Evolutionary conservation across 2,329 filamentous ascomycete species (phyloP).

Genomic region (Claviceps capensis): DNA sequence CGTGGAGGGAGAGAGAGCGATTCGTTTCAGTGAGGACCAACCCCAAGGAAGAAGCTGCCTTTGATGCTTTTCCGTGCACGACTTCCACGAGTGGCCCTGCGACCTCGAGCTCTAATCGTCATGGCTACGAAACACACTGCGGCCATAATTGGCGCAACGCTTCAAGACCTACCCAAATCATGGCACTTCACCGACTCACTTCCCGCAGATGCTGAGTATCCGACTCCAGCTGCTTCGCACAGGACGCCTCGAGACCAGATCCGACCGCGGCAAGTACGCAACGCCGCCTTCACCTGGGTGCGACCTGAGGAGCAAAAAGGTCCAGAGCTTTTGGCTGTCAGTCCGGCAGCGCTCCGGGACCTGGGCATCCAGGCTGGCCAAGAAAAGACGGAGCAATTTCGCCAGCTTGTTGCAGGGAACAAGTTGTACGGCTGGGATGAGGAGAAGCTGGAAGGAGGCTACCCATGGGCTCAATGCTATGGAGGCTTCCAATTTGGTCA

Average conservation of each 20-base stretch:
- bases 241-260: conserved; percentile 64
- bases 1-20: background rate
- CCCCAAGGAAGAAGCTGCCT: conserved; percentile 5
- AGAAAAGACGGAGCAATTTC: conserved; percentile 59
- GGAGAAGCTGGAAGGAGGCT: conserved; percentile 52
- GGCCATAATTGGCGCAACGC: conserved; percentile 18
- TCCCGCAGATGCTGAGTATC: conserved; percentile 63
- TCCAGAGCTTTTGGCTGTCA: conserved; percentile 71
- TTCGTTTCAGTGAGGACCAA: background rate
- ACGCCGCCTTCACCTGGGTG: conserved; percentile 82
- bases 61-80: conserved; percentile 22
- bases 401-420: conserved; percentile 67
- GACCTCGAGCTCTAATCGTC: conserved; percentile 10
- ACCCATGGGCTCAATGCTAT: conserved; percentile 98
- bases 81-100: conserved; percentile 17
- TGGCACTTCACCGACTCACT: conserved; percentile 54
- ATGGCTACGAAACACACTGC: conserved; percentile 23
- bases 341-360: conserved; percentile 63
- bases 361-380: conserved; percentile 62
- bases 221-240: conserved; percentile 72
- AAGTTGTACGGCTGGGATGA: conserved; percentile 68
- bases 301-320: conserved; percentile 60
- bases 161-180: conserved; percentile 47
- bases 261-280: conserved; percentile 68
- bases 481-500: conserved; percentile 70